A percentile compares a stretch with the other conserved stretches of the same genome.
phyloP scores from a whole-genome alignment of 2,329 filamentous ascomycete species.

The Nemania sp. region DNA sequence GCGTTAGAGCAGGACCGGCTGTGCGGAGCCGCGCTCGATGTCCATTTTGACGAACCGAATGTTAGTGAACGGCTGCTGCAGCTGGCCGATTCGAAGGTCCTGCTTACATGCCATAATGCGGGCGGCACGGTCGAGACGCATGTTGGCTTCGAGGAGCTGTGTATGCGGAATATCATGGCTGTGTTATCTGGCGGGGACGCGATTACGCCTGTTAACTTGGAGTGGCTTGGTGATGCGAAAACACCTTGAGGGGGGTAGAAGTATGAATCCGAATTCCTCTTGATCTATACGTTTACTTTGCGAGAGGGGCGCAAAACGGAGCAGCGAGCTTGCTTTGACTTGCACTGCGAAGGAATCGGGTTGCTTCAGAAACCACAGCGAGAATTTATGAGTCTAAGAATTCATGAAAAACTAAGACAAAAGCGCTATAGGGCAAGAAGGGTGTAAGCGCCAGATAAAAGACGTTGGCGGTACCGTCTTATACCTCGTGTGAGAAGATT shows the following conservation, averaged over 20 bases:
- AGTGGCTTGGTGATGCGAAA: slow-evolving; percentile 42
- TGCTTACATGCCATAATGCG: slow-evolving; percentile 69
- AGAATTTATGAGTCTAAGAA: no score
- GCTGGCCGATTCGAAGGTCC: slow-evolving; percentile 49
- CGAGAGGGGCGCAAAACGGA: neutral
- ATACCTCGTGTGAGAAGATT: neutral
- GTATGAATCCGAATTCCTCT: no score
- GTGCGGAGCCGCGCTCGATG: slow-evolving; percentile 62
- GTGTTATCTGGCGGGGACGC: slow-evolving; percentile 56
- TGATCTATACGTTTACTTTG: slow-evolving; percentile 3
- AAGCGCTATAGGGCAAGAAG: neutral
- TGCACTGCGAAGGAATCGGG: no score
- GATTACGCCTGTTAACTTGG: slow-evolving; percentile 65
- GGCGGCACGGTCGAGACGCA: slow-evolving; percentile 69
- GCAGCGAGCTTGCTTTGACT: neutral
- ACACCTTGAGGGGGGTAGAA: no score
- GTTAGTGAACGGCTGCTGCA: slow-evolving; percentile 52
- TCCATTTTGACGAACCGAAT: slow-evolving; percentile 63
- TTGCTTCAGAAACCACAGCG: no score
- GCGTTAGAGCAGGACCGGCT: slow-evolving; percentile 59
- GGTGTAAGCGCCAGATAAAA: neutral
- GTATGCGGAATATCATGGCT: slow-evolving; percentile 67
- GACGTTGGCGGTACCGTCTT: neutral
- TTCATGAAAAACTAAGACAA: neutral
- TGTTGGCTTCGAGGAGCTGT: slow-evolving; percentile 66